Evolutionary conservation across 345 rosid genomes (phyloP).

Genomic region (Salix udensis): DNA sequence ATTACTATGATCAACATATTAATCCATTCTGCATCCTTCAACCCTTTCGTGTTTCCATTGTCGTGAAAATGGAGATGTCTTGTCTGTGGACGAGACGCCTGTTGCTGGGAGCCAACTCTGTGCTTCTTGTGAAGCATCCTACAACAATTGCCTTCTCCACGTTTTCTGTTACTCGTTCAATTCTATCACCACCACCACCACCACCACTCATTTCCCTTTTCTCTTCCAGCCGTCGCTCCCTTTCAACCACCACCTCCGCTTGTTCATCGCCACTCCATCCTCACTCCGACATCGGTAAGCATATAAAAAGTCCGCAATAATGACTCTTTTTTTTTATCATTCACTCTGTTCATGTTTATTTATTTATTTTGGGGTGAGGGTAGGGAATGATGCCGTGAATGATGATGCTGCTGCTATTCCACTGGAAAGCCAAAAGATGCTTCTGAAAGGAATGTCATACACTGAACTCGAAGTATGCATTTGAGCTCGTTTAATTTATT

Average conservation of each 20-base stretch:
- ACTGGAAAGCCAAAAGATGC: slow-evolving; percentile 37
- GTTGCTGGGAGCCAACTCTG: slow-evolving; percentile 16
- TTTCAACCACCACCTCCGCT: slow-evolving; percentile 14
- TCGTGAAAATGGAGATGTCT: slow-evolving; percentile 36
- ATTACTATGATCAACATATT: too few species aligned
- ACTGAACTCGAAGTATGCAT: slow-evolving; percentile 55
- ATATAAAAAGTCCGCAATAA: background rate
- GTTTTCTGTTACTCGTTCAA: background rate
- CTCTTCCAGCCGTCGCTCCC: slow-evolving; percentile 23
- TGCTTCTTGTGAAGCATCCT: slow-evolving; percentile 11
- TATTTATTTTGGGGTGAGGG: background rate
- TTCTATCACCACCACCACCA: background rate
- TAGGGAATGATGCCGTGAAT: slow-evolving; percentile 14
- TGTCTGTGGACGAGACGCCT: slow-evolving; percentile 43
- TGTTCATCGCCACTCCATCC: slow-evolving; percentile 21
- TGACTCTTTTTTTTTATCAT: background rate
- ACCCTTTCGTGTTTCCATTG: background rate
- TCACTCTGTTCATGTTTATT: background rate
- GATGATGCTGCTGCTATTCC: background rate
- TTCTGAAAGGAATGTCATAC: slow-evolving; percentile 75
- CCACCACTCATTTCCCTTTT: slow-evolving; percentile 13
- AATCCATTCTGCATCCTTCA: background rate
- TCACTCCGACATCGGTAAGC: slow-evolving; percentile 19
- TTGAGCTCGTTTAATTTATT: background rate
- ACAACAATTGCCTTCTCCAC: slow-evolving; percentile 9